Conservation (phyloP, 2,329 filamentous ascomycete species). For the Plectosphaerella cucumerina region DNA sequence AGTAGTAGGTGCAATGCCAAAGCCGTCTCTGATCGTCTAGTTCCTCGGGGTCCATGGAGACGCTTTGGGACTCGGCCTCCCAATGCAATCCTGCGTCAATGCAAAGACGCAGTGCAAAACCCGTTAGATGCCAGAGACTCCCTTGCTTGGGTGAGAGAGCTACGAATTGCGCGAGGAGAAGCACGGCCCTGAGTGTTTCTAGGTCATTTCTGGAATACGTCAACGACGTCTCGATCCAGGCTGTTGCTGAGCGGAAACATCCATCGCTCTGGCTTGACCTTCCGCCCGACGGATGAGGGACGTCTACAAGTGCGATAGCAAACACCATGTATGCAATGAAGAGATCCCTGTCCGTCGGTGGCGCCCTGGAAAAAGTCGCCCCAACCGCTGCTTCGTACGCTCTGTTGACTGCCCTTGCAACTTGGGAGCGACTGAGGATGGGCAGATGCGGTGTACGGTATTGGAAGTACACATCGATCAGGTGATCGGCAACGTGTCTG, state of each 20-base stretch:
- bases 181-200: slow-evolving; percentile 22
- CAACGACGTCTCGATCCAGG: slow-evolving; percentile 21
- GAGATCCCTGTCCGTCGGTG: slow-evolving; percentile 15
- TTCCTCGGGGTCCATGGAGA: slow-evolving; percentile 14
- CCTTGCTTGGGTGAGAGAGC: slow-evolving; percentile 23
- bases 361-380: not conserved
- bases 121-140: slow-evolving; percentile 26
- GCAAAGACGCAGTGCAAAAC: slow-evolving; percentile 24
- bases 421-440: slow-evolving; percentile 20
- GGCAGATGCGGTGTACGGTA: slow-evolving; percentile 26
- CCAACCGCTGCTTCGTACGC: slow-evolving; percentile 15
- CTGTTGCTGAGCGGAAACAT: slow-evolving; percentile 25
- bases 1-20: slow-evolving; percentile 20
- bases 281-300: slow-evolving; percentile 17
- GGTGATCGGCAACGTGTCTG: slow-evolving; percentile 23
- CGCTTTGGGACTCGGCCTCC: slow-evolving; percentile 18
- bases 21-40: slow-evolving; percentile 22
- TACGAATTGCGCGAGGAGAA: slow-evolving; percentile 26
- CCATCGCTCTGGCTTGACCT: slow-evolving; percentile 24
- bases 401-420: slow-evolving; percentile 18
- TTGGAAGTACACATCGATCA: slow-evolving; percentile 26
- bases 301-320: slow-evolving; percentile 24
- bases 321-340: slow-evolving; percentile 27
- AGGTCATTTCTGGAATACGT: slow-evolving; percentile 24
- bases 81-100: slow-evolving; percentile 27